phyloP scores from a whole-genome alignment of 1,139 yeast genomes.

The Diutina mesorugosa region DNA sequence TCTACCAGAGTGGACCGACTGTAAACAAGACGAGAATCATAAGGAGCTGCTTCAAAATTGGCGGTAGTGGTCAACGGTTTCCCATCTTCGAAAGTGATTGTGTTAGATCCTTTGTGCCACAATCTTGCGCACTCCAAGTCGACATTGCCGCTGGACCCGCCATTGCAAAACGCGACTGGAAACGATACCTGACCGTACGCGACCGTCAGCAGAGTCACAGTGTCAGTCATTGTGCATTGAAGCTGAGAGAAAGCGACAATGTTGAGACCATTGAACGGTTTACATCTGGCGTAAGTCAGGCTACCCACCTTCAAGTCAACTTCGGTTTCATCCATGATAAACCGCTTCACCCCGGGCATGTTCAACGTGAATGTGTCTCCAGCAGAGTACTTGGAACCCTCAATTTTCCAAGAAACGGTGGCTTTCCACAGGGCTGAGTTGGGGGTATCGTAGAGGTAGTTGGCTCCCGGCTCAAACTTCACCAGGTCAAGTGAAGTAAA shows the following conservation, averaged over 20 bases:
- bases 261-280: background rate
- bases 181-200: background rate
- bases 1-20: background rate
- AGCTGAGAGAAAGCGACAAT: background rate
- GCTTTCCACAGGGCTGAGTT: slow-evolving; percentile 11
- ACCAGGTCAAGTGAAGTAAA: background rate
- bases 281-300: slow-evolving; percentile 16
- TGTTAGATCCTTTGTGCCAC: background rate
- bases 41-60: slow-evolving; percentile 5
- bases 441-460: background rate
- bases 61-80: background rate
- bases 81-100: background rate
- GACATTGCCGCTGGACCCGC: background rate
- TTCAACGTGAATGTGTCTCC: slow-evolving; percentile 18
- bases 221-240: background rate
- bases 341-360: slow-evolving; percentile 20
- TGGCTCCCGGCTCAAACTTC: background rate
- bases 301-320: slow-evolving; percentile 11
- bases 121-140: background rate
- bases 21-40: slow-evolving; percentile 8
- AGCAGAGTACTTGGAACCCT: slow-evolving; percentile 6
- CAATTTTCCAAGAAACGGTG: slow-evolving; percentile 13
- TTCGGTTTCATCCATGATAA: slow-evolving; percentile 6
- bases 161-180: background rate
- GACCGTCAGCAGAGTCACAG: background rate